Evolutionary conservation across 2,329 filamentous ascomycete species (phyloP).

Genomic region (Aspergillaceae sp.): DNA sequence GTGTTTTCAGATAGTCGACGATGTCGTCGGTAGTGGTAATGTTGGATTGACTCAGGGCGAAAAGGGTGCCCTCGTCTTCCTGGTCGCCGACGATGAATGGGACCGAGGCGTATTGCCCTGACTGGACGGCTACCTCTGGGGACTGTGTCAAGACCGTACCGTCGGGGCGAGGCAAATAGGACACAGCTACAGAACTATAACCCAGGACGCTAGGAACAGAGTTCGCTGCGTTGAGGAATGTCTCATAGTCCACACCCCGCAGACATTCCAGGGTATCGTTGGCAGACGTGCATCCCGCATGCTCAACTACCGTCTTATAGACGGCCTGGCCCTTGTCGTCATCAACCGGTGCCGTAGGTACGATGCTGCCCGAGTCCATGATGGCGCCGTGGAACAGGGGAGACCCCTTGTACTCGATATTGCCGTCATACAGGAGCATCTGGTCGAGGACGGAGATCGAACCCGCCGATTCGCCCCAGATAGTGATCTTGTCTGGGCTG

Average conservation of each 20-base stretch:
- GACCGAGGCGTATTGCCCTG: conserved; percentile 50
- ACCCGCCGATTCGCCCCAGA: conserved; percentile 68
- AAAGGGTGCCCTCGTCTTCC: conserved; percentile 72
- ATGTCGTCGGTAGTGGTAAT: conserved; percentile 54
- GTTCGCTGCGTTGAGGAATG: conserved; percentile 55
- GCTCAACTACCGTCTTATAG: conserved; percentile 37
- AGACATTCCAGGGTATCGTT: conserved; percentile 42
- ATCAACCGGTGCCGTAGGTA: conserved; percentile 57
- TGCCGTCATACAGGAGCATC: conserved; percentile 63
- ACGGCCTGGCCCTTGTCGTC: conserved; percentile 56
- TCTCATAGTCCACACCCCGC: conserved; percentile 37
- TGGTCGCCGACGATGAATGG: conserved; percentile 64
- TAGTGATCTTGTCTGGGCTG: conserved; percentile 67
- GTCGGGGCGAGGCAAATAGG: conserved; percentile 67
- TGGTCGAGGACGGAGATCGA: conserved; percentile 68
- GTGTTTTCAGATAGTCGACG: conserved; percentile 50
- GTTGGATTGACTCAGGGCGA: conserved; percentile 61
- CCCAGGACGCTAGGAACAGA: conserved; percentile 60
- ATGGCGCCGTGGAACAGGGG: conserved; percentile 67
- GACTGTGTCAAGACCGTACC: conserved; percentile 53
- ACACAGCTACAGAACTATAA: conserved; percentile 60
- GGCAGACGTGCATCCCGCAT: conserved; percentile 38
- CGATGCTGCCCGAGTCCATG: conserved; percentile 63
- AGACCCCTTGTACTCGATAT: conserved; percentile 66
- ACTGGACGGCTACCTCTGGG: conserved; percentile 49